These are phyloP conservation scores for Elsinoe ampelina DNA, from an alignment of 2,329 filamentous ascomycete species.

Conservation along the genomic window DNA sequence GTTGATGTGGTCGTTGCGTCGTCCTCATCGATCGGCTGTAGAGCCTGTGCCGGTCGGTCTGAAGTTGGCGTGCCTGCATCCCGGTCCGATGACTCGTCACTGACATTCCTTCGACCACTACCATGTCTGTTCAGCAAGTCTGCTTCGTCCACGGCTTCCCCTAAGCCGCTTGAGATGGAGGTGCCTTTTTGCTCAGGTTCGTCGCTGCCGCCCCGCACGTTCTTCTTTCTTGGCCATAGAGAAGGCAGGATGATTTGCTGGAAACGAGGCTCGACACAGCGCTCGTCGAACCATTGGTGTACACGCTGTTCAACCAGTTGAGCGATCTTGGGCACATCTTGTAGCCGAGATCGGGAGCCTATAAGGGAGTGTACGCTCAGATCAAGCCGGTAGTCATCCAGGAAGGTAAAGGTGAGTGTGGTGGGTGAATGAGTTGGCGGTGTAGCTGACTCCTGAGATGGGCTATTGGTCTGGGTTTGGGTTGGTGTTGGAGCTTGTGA, in stretches of 20 bases:
- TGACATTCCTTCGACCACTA: background rate
- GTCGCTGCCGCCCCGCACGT: constrained; percentile 62
- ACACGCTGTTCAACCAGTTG: constrained; percentile 71
- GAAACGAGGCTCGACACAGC: constrained; percentile 75
- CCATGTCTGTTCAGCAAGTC: background rate
- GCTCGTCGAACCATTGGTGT: constrained; percentile 81
- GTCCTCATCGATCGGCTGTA: background rate
- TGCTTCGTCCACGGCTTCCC: constrained; percentile 12
- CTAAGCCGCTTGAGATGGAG: background rate
- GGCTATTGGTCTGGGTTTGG: constrained; percentile 10
- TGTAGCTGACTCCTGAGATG: constrained; percentile 27
- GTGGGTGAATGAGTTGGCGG: constrained; percentile 41
- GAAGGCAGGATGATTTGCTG: constrained; percentile 78
- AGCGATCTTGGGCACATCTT: constrained; percentile 82
- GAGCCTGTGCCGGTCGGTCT: constrained; percentile 9
- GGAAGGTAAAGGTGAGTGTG: constrained; percentile 88
- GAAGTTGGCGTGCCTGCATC: constrained; percentile 1
- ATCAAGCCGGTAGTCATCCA: constrained; percentile 78
- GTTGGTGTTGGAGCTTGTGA: constrained; percentile 32
- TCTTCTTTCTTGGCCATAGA: constrained; percentile 76
- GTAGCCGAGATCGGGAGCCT: constrained; percentile 67
- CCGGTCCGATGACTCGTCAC: constrained; percentile 4
- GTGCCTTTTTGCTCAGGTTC: constrained; percentile 38
- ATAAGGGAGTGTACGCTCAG: constrained; percentile 72
- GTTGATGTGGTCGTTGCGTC: background rate